phyloP scores from a whole-genome alignment of 139 green algal species.

The Chlorella sp. region DNA sequence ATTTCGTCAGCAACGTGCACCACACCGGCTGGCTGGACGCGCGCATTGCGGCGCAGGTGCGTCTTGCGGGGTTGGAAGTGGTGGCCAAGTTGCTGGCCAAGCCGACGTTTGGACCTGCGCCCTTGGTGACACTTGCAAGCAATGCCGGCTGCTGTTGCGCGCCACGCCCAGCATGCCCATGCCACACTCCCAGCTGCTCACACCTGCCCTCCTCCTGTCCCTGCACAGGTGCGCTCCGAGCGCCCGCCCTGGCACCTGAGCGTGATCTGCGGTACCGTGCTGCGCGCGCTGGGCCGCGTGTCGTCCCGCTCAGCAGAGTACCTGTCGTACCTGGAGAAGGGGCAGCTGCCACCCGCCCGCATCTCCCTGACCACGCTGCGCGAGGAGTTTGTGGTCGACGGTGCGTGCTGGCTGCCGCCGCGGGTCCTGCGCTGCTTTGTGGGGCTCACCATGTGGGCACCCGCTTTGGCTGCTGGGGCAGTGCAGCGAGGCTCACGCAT shows the following conservation, averaged over 20 bases:
- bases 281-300: slow-evolving; percentile 62
- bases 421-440: background rate
- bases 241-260: slow-evolving; percentile 89
- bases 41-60: slow-evolving; percentile 83
- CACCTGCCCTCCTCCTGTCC: background rate
- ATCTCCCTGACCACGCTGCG: slow-evolving; percentile 77
- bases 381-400: slow-evolving; percentile 64
- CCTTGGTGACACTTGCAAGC: too few relatives aligned
- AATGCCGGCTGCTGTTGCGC: too few relatives aligned
- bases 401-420: background rate
- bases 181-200: background rate
- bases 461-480: background rate
- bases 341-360: slow-evolving; percentile 89
- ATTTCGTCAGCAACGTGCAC: slow-evolving; percentile 82
- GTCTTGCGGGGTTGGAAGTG: too few relatives aligned
- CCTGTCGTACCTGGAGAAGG: slow-evolving; percentile 91
- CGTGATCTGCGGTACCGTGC: slow-evolving; percentile 83
- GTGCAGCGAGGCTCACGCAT: too few relatives aligned
- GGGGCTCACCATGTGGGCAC: background rate
- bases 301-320: slow-evolving; percentile 80
- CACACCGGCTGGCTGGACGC: slow-evolving; percentile 97
- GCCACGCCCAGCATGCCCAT: background rate
- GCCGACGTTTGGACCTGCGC: too few relatives aligned
- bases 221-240: slow-evolving; percentile 56
- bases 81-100: too few relatives aligned